Evolutionary conservation across 2,329 filamentous ascomycete species (phyloP).

Genomic region (Fusarium sp.): DNA sequence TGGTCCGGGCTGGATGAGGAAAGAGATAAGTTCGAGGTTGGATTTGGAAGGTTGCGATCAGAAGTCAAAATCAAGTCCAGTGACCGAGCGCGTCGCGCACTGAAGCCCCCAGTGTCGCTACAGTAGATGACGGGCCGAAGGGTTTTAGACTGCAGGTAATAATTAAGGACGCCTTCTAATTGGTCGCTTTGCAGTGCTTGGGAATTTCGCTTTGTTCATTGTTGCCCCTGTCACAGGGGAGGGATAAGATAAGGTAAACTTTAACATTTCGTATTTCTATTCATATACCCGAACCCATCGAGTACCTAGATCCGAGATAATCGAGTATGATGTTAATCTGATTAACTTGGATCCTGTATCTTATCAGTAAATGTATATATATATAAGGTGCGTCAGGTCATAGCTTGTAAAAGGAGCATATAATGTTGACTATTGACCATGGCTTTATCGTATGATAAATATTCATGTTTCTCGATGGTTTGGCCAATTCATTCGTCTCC

Average conservation of each 20-base stretch:
- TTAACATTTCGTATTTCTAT: not conserved
- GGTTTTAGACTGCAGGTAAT: slow-evolving; percentile 29
- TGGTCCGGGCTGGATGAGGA: slow-evolving; percentile 3
- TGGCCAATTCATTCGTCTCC: too few species aligned
- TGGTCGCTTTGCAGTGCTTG: slow-evolving; percentile 7
- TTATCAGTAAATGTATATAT: not conserved
- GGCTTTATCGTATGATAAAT: too few species aligned
- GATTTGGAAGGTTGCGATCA: slow-evolving; percentile 9
- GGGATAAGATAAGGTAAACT: not conserved
- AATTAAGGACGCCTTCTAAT: slow-evolving; percentile 6
- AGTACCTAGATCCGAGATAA: slow-evolving; percentile 1
- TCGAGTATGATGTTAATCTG: not conserved
- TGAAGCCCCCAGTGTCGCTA: slow-evolving; percentile 1
- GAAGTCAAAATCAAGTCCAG: slow-evolving; percentile 22
- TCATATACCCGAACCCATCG: not conserved
- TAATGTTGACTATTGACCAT: not conserved
- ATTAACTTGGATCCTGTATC: not conserved
- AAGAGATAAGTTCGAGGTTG: not conserved
- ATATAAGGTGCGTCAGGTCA: not conserved
- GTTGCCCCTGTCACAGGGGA: slow-evolving; percentile 6
- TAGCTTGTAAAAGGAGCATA: not conserved
- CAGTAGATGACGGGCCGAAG: slow-evolving; percentile 13
- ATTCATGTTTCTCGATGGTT: too few species aligned
- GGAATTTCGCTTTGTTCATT: not conserved
- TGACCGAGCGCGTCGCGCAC: slow-evolving; percentile 26